Evolutionary conservation across 495 filamentous ascomycete genomes (phyloP).

Genomic region (Daldinia childiae): DNA sequence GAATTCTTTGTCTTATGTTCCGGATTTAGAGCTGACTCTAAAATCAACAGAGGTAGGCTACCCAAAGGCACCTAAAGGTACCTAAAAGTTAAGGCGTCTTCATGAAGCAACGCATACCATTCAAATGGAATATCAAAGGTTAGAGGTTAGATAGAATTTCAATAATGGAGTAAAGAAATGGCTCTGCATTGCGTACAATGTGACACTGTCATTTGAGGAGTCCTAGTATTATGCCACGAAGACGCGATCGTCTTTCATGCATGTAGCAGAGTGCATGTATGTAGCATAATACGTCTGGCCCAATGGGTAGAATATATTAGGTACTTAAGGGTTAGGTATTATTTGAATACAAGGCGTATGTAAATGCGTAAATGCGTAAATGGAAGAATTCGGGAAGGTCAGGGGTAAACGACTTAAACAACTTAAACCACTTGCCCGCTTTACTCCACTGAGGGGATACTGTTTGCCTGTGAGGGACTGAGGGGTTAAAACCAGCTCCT

Average conservation of each 20-base stretch:
- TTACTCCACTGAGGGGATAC: neutral
- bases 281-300: neutral
- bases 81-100: neutral
- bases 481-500: too few species aligned
- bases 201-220: constrained; percentile 1
- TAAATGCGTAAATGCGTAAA: neutral
- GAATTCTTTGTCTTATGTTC: constrained; percentile 7
- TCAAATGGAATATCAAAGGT: neutral
- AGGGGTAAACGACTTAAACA: constrained; percentile 21
- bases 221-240: constrained; percentile 34
- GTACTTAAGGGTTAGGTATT: too few species aligned
- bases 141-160: constrained; percentile 14
- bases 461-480: constrained; percentile 2
- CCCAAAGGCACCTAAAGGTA: neutral
- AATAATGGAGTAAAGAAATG: constrained; percentile 7
- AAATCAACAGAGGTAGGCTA: neutral
- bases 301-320: constrained; percentile 17
- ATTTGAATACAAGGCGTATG: constrained; percentile 1
- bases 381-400: constrained; percentile 27
- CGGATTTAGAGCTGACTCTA: constrained; percentile 2
- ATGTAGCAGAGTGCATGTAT: constrained; percentile 21
- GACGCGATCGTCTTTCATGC: constrained; percentile 27
- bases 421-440: neutral
- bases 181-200: constrained; percentile 12
- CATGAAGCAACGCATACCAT: neutral